Evolutionary conservation across 345 rosid genomes (phyloP), one percentile per base, ranked within the genome.

Genomic region (Aquilaria sinensis): DNA sequence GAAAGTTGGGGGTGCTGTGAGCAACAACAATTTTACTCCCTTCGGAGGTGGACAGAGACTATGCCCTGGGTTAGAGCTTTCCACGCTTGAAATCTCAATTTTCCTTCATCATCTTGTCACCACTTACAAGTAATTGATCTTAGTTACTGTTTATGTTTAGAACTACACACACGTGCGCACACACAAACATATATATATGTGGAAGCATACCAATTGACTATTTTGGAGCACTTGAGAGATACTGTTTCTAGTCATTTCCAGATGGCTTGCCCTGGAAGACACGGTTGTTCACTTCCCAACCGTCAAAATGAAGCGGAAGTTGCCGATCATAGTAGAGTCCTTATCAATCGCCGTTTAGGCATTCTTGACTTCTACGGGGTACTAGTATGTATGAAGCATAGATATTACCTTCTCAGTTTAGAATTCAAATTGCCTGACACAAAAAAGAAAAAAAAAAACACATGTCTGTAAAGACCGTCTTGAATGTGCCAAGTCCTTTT

Each of bases 1-100:
- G 99, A 85, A 81, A 68, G 79, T 74, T 23, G 88, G 75, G 66
- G 76, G 75, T 57, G 43, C 43, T 37, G 73, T 66, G 16, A 74
- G 65, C 12, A 80, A 75, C 57, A 88, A 61, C 31, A 72, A 74
- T 80, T 94, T 83, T 66, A 90, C 99, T 31, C 97, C 99, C 3
- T 94, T 94, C 75, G 99, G 99, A 49, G 99, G 99, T 11, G 99
- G 99, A n/a, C 99, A 90, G 51, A 82, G 99, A 74, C 81, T 94
- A 10, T 94, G 99, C 70, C 99, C 99, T 66, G 99, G 99, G 51
- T 58, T 86, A 56, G 99, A 94, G 60, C 78, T 94, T 33, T 88
- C 99, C 9, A 89, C 89, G 69, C 97, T 90, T 5, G 97, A 94
- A 78, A 80, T 90, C 51, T 74, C 97, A 12, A 77, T 94, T 74